Base-by-base conservation (phyloP, 139 green algal species). In the Haematococcus lacustris region DNA sequence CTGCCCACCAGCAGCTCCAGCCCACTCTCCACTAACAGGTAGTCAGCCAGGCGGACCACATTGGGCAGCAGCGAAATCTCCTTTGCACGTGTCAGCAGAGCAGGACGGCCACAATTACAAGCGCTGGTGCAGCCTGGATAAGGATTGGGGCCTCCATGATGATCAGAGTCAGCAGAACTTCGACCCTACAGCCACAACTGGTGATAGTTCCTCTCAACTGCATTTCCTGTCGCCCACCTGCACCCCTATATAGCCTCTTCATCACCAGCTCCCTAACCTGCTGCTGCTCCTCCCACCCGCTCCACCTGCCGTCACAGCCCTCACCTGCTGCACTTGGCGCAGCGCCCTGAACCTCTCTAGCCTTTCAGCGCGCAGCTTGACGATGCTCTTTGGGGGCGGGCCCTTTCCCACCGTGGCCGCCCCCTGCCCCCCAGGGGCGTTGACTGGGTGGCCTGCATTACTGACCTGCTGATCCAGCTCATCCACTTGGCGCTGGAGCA, bases 11-110 rank as follows among this genome's bases (percentile, higher is more conserved):
- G 41, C 60, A 82, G 38, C 30, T n/a, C 67, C 60, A 82, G 59
- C 1, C 34, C 5, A n/a, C 70, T 79, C 73, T 88, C 84, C 30
- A 88, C 76, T 51, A 90, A 62, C 79, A 94, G 79, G 83, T 87
- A 85, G 73, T 94, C 89, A 2, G 80, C 76, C 47, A 94, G 79
- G 3, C 88, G 85, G 28, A 94, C 79, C 67, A 94, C 85, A 37
- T 76, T 74, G 33, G 84, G 82, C 51, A 94, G 82, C 70, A 87
- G 76, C 0, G 73, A 65, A 23, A 88, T 78, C 51, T 94, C 89
- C 76, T 89, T 62, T n/a, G n/a, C n/a, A n/a, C n/a, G n/a, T n/a
- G n/a, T n/a, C n/a, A n/a, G n/a, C n/a, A n/a, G n/a, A n/a, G n/a
- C n/a, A n/a, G n/a, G n/a, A n/a, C n/a, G n/a, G n/a, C n/a, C n/a